Base-by-base conservation (phyloP, 805 yeast species). In the Yarrowia sp. region DNA sequence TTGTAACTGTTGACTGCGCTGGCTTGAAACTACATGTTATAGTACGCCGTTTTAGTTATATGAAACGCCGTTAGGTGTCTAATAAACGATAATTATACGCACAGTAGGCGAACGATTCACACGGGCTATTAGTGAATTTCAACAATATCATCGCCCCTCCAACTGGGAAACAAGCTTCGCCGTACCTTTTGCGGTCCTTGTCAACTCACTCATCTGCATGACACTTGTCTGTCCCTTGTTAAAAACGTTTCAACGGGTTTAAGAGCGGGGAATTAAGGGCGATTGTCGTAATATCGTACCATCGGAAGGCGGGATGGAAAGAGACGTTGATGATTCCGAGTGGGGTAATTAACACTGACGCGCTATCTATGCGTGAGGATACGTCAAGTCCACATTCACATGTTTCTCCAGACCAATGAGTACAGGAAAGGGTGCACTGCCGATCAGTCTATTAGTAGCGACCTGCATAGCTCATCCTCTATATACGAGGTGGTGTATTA, bases 211-310 rank as follows among this genome's bases (percentile, higher is more conserved):
- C 51, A n/a, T 36, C 52, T 48, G 52, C 52, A 48, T 26, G 11
- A 8, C 19, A 16, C 26, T 7, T 22, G 33, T 0, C 24, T 1
- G 3, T 8, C 21, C 51, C 52, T 24, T 26, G 52, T 48, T 36
- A 48, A 28, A 38, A 44, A 48, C 52, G 52, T 48, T 19, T 16
- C 11, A 48, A 48, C 52, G 52, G 52, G 36, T 30, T 48, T 30
- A 48, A 48, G 17, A 17, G 52, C 24, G 24, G 19, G 16, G 30
- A 30, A 14, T 11, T 35, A 9, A 28, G 36, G 51, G 33, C 17
- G 21, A 4, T 26, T 7, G 26, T 17, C 24, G 22, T 46, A 26
- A n/a, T 11, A 44, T 46, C 22, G 6, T 28, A 19, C 16, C 49
- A 24, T 30, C 52, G 36, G 52, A 14, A 30, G 19, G 24, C 36